Percentiles rank a stretch among this genome's conserved stretches.
Evolutionary conservation across 129 eudicot genomes (phyloP).

Genomic region (Daucus carota): DH1_v3.0 NC_030387.2:1437501-1438000

Average conservation of each 20-base stretch:
- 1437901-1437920: slow-evolving; percentile 47
- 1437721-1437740: slow-evolving; percentile 41
- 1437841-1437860: slow-evolving; percentile 63
- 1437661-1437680: slow-evolving; percentile 61
- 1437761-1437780: slow-evolving; percentile 61
- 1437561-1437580: slow-evolving; percentile 49
- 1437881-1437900: slow-evolving; percentile 42
- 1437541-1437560: slow-evolving; percentile 85
- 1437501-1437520: slow-evolving; percentile 64
- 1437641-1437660: slow-evolving; percentile 60
- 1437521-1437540: slow-evolving; percentile 76
- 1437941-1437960: slow-evolving; percentile 42
- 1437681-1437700: slow-evolving; percentile 64
- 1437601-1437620: not conserved
- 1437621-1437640: not conserved
- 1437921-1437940: slow-evolving; percentile 57
- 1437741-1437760: slow-evolving; percentile 78
- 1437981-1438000: slow-evolving; percentile 50
- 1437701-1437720: slow-evolving; percentile 44
- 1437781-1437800: slow-evolving; percentile 83
- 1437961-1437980: slow-evolving; percentile 45
- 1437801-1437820: slow-evolving; percentile 25
- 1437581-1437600: not conserved
- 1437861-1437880: slow-evolving; percentile 49
- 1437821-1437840: slow-evolving; percentile 56